Evolutionary conservation across 2,329 filamentous ascomycete species (phyloP).

Genomic region (Aspergillus quadricinctus): DNA sequence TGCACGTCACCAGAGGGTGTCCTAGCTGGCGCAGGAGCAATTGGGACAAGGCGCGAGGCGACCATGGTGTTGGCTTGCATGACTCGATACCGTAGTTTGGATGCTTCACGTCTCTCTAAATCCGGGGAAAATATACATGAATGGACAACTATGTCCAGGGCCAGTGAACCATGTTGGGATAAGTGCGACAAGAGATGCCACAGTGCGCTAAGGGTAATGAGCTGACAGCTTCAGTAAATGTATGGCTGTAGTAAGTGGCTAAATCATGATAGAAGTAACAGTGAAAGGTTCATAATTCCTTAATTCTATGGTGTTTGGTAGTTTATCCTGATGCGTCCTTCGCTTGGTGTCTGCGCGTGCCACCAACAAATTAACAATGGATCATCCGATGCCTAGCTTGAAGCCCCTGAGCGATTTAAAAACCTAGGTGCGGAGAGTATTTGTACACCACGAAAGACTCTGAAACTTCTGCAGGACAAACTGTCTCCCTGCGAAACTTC

Average conservation of each 20-base stretch:
- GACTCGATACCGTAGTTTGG: background rate
- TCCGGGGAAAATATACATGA: background rate
- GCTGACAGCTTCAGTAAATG: background rate
- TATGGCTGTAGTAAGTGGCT: background rate
- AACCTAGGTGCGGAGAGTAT: too few species aligned
- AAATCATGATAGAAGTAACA: background rate
- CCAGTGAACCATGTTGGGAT: background rate
- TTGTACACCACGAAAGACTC: background rate
- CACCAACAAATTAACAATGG: background rate
- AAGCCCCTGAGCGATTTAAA: too few species aligned
- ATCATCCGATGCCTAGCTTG: too few species aligned
- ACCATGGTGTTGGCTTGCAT: background rate
- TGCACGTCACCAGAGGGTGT: background rate
- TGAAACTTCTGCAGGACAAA: background rate
- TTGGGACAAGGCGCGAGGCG: background rate
- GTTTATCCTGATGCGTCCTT: background rate
- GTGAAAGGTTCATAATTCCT: background rate
- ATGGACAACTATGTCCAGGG: background rate
- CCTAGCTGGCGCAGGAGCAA: constrained; percentile 3
- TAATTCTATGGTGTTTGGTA: background rate
- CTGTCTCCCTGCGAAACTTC: background rate
- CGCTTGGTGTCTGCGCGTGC: background rate
- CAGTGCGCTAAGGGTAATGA: background rate
- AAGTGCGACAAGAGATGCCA: background rate
- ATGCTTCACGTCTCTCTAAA: background rate